Conservation (phyloP, 257 asterid species). For the Echium plantagineum region DNA sequence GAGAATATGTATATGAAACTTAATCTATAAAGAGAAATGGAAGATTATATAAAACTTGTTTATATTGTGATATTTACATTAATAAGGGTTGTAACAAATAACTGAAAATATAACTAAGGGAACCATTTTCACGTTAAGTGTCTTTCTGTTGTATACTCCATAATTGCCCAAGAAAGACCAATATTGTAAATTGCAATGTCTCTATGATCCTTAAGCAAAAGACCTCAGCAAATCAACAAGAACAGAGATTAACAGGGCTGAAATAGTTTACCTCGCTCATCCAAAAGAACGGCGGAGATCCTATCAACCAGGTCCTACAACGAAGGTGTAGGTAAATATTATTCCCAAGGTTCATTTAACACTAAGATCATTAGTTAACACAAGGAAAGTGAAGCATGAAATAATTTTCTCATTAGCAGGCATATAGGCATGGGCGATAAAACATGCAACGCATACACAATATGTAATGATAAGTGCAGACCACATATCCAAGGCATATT, state of each 20-base stretch:
- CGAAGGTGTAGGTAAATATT: conserved; percentile 4
- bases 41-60: too few relatives aligned
- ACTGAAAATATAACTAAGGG: not conserved
- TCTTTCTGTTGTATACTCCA: not conserved
- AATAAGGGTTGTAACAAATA: not conserved
- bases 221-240: not conserved
- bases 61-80: not conserved
- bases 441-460: not conserved
- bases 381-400: not conserved
- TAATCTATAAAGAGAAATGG: too few relatives aligned
- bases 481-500: not conserved
- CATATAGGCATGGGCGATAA: not conserved
- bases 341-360: not conserved
- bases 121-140: not conserved
- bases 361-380: not conserved
- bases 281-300: conserved; percentile 55
- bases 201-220: not conserved
- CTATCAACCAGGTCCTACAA: conserved; percentile 93
- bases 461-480: not conserved
- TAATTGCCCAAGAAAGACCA: not conserved
- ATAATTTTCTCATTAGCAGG: not conserved
- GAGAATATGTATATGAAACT: not conserved
- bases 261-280: conserved; percentile 55
- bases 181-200: too few relatives aligned
- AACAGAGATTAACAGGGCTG: not conserved